Conservation (phyloP, 805 yeast species). For the Torulaspora quercuum region DNA sequence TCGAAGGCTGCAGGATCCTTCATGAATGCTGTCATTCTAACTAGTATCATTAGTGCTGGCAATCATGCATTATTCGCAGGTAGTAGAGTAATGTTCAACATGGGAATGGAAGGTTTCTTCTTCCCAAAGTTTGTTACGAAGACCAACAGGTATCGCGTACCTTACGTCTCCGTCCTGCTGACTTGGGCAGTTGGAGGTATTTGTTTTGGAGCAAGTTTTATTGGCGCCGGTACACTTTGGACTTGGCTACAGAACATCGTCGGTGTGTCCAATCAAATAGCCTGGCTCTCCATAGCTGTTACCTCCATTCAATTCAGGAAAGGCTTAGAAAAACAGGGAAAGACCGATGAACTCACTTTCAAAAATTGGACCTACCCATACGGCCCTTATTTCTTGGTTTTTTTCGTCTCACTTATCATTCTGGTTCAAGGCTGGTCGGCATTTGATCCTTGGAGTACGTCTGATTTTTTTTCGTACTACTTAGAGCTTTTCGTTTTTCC, state of each 20-base stretch:
- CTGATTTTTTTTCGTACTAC: constrained; percentile 45
- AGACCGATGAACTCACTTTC: constrained; percentile 41
- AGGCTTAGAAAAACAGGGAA: constrained; percentile 45
- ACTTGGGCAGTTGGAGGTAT: constrained; percentile 56
- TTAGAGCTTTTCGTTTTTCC: constrained; percentile 50
- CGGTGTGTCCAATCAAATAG: constrained; percentile 51
- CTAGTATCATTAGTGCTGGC: constrained; percentile 54
- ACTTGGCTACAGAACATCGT: constrained; percentile 51
- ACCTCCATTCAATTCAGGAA: constrained; percentile 49
- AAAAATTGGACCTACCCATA: constrained; percentile 52
- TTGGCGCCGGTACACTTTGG: constrained; percentile 54
- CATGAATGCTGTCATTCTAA: constrained; percentile 54
- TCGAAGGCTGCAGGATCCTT: constrained; percentile 46
- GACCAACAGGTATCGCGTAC: constrained; percentile 44
- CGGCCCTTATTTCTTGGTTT: constrained; percentile 47
- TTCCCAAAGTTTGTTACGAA: constrained; percentile 34
- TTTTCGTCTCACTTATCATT: constrained; percentile 43
- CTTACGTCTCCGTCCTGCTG: constrained; percentile 47
- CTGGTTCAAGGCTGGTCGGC: constrained; percentile 55
- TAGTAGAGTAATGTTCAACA: constrained; percentile 46
- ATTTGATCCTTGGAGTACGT: constrained; percentile 44
- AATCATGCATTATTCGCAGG: constrained; percentile 54
- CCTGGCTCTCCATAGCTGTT: constrained; percentile 49
- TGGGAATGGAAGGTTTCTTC: constrained; percentile 47
- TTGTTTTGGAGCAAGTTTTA: constrained; percentile 57